A percentile compares a stretch with the other conserved stretches of the same genome.
Evolutionary conservation across 2,329 filamentous ascomycete genomes (phyloP).

Genomic region (Verruconis gallopava): DNA sequence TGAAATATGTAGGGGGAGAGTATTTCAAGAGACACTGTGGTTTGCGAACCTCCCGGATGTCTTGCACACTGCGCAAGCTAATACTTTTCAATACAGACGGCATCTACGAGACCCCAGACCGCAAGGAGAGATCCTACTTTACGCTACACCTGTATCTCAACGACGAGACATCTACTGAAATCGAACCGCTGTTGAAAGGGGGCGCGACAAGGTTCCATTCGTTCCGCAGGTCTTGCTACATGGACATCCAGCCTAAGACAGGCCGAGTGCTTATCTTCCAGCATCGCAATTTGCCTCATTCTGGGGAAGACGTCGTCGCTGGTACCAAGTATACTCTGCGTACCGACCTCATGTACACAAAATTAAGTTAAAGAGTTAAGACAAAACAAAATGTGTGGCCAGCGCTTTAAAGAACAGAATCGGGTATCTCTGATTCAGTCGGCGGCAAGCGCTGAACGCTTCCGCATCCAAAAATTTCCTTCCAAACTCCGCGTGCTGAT

Average conservation of each 20-base stretch:
- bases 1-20: constrained; percentile 58
- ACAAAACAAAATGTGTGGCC: too few species aligned
- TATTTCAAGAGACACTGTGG: constrained; percentile 45
- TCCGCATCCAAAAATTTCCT: too few species aligned
- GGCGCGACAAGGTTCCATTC: constrained; percentile 42
- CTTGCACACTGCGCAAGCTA: background rate
- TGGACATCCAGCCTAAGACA: constrained; percentile 36
- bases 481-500: too few species aligned
- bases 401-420: too few species aligned
- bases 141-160: constrained; percentile 46
- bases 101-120: constrained; percentile 44
- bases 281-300: constrained; percentile 39
- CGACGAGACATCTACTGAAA: constrained; percentile 23
- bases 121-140: constrained; percentile 37
- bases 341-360: constrained; percentile 42
- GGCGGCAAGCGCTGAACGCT: too few species aligned
- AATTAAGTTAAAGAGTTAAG: too few species aligned
- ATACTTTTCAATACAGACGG: too few species aligned
- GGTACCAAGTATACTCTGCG: constrained; percentile 44
- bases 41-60: too few species aligned
- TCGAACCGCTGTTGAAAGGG: constrained; percentile 29
- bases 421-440: too few species aligned
- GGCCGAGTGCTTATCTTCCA: constrained; percentile 45
- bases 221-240: constrained; percentile 6
- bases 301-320: constrained; percentile 40